Conservation (phyloP, 352 stramenopile genomes). For the Phytophthora ramorum region DNA sequence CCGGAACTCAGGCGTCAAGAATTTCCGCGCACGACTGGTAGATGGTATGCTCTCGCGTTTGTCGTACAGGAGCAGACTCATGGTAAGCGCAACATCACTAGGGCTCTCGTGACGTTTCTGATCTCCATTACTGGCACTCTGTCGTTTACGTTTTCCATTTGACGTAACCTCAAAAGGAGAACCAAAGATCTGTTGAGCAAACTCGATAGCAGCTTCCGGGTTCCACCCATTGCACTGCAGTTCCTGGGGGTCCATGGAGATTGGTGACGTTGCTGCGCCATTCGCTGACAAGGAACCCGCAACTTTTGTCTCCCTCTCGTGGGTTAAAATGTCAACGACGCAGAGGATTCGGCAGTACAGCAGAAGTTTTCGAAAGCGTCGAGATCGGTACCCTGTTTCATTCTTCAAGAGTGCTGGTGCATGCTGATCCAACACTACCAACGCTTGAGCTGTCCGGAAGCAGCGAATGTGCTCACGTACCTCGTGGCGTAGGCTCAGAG, state of each 20-base stretch:
- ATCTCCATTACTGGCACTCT: conserved; percentile 2
- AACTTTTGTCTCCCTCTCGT: conserved; percentile 17
- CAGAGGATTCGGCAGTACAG: conserved; percentile 51
- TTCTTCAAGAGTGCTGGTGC: conserved; percentile 14
- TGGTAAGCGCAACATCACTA: conserved; percentile 29
- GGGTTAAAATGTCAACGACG: conserved; percentile 48
- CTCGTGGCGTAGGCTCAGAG: conserved; percentile 39
- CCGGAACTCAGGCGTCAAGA: conserved; percentile 47
- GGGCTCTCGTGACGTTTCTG: conserved; percentile 4
- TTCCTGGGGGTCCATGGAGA: background rate
- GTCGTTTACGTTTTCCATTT: conserved; percentile 35
- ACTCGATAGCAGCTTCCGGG: conserved; percentile 43
- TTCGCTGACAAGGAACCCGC: conserved; percentile 5
- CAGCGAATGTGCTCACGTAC: conserved; percentile 45
- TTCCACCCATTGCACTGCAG: conserved; percentile 31
- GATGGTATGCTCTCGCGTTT: conserved; percentile 34
- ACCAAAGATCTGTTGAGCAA: conserved; percentile 38
- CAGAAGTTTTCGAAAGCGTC: conserved; percentile 26
- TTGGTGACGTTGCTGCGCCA: background rate
- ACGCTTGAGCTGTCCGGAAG: conserved; percentile 40
- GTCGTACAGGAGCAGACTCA: conserved; percentile 51
- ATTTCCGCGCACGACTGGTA: conserved; percentile 34
- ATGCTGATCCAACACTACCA: conserved; percentile 34
- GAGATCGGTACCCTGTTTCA: background rate
- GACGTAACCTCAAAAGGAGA: conserved; percentile 7